Evolutionary conservation across 2,329 filamentous ascomycete genomes (phyloP).

Genomic region (Coleophoma eucalyptorum): DNA sequence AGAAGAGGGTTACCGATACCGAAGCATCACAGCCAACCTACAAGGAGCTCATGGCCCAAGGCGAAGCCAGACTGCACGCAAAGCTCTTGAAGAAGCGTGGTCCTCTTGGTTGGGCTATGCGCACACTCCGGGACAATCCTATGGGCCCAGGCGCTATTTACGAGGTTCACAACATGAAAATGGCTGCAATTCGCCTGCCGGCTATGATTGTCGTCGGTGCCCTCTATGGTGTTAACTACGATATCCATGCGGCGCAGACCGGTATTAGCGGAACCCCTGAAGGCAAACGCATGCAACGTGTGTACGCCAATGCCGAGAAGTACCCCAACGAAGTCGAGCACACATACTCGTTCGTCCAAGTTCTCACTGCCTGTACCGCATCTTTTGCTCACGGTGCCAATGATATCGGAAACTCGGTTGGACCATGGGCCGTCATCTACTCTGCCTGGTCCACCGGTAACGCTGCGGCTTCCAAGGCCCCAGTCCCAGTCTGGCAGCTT

Average conservation of each 20-base stretch:
- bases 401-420: constrained; percentile 70
- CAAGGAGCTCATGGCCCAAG: constrained; percentile 56
- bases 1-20: constrained; percentile 39
- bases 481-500: constrained; percentile 73
- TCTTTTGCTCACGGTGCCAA: constrained; percentile 67
- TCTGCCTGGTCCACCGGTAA: constrained; percentile 61
- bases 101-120: constrained; percentile 81
- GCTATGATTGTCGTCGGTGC: constrained; percentile 58
- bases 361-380: constrained; percentile 46
- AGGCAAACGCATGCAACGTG: constrained; percentile 64
- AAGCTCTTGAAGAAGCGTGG: constrained; percentile 59
- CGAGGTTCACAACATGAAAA: constrained; percentile 67
- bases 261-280: constrained; percentile 71
- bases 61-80: constrained; percentile 54
- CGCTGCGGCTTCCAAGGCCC: constrained; percentile 56
- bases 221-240: constrained; percentile 76
- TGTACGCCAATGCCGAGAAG: constrained; percentile 61
- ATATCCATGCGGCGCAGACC: constrained; percentile 73
- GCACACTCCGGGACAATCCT: constrained; percentile 68
- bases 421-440: constrained; percentile 69
- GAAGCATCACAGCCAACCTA: constrained; percentile 54
- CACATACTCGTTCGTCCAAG: constrained; percentile 48
- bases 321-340: constrained; percentile 70
- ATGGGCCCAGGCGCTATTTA: constrained; percentile 71
- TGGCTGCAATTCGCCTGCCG: constrained; percentile 61